Percentiles rank a stretch among this genome's conserved stretches.
phyloP scores from a whole-genome alignment of 2,329 filamentous ascomycete genomes.

The Beauveria brongniartii region DNA sequence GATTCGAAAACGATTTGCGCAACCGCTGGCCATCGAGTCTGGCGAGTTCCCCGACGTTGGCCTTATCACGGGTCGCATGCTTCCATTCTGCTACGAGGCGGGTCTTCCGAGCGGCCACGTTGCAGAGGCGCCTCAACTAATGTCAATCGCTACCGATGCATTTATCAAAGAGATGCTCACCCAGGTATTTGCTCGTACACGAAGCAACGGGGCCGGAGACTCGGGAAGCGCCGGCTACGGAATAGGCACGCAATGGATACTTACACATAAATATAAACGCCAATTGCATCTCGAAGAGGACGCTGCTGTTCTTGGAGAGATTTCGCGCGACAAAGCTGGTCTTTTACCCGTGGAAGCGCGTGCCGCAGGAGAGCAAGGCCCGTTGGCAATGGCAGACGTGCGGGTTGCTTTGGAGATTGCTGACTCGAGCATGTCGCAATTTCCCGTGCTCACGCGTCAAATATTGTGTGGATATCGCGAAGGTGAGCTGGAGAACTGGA shows the following conservation, averaged over 20 bases:
- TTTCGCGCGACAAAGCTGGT: conserved; percentile 66
- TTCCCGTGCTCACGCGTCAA: conserved; percentile 64
- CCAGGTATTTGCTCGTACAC: conserved; percentile 54
- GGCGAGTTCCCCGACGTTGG: conserved; percentile 61
- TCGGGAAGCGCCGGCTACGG: conserved; percentile 55
- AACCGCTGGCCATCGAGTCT: conserved; percentile 57
- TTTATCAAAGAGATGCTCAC: conserved; percentile 60
- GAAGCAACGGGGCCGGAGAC: conserved; percentile 56
- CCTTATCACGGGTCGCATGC: conserved; percentile 56
- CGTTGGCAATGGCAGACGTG: conserved; percentile 71
- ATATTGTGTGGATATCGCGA: conserved; percentile 67
- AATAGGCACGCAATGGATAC: conserved; percentile 61
- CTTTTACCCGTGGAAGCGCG: conserved; percentile 75
- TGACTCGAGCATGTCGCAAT: conserved; percentile 67
- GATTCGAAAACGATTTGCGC: conserved; percentile 56
- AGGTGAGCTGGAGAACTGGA: conserved; percentile 62
- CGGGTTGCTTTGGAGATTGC: conserved; percentile 67
- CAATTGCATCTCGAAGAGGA: conserved; percentile 72
- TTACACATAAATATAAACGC: conserved; percentile 69
- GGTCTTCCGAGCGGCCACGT: conserved; percentile 53
- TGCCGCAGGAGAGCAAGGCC: conserved; percentile 61
- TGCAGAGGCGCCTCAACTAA: conserved; percentile 52
- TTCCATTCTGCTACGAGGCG: conserved; percentile 60
- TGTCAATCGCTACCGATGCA: conserved; percentile 57
- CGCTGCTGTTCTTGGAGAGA: conserved; percentile 61